Evolutionary conservation across 345 rosid genomes (phyloP).

Genomic region (Rhizophora mangle): DNA sequence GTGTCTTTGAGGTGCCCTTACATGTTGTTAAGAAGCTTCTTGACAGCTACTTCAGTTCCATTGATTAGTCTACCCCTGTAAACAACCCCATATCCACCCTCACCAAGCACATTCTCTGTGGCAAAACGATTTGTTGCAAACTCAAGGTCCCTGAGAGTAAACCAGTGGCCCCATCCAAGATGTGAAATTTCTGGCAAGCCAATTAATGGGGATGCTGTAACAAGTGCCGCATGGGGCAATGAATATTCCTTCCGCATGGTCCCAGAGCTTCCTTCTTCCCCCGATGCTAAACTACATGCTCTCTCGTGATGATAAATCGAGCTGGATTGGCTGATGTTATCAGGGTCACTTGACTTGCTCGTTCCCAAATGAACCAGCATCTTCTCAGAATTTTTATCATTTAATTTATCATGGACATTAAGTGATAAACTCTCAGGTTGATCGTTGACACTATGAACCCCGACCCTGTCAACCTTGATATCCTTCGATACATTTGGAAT

Average conservation of each 20-base stretch:
- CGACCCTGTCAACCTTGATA: slow-evolving; percentile 78
- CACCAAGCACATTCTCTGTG: slow-evolving; percentile 82
- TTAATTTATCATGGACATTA: slow-evolving; percentile 49
- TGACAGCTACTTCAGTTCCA: slow-evolving; percentile 95
- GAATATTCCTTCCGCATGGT: slow-evolving; percentile 45
- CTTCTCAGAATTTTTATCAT: slow-evolving; percentile 50
- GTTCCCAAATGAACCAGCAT: slow-evolving; percentile 51
- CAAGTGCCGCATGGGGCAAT: slow-evolving; percentile 50
- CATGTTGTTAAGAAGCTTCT: slow-evolving; percentile 95
- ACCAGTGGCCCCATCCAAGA: slow-evolving; percentile 99
- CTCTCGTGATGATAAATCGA: slow-evolving; percentile 65
- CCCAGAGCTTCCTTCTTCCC: slow-evolving; percentile 92
- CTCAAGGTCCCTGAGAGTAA: slow-evolving; percentile 95
- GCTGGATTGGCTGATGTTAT: slow-evolving; percentile 75
- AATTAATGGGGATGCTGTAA: slow-evolving; percentile 83
- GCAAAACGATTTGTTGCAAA: slow-evolving; percentile 76
- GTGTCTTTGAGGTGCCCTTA: slow-evolving; percentile 32
- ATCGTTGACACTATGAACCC: slow-evolving; percentile 43
- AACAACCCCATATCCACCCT: slow-evolving; percentile 98
- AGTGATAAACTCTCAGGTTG: slow-evolving; percentile 46
- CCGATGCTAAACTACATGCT: slow-evolving; percentile 71
- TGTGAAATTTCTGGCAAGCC: slow-evolving; percentile 94
- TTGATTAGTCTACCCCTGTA: slow-evolving; percentile 78
- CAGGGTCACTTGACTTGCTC: slow-evolving; percentile 79
- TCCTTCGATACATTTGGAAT: slow-evolving; percentile 84